Evolutionary conservation across 352 stramenopile genomes (phyloP), one percentile per base, ranked within the genome.

Genomic region (Phytophthora cryptogea): DNA sequence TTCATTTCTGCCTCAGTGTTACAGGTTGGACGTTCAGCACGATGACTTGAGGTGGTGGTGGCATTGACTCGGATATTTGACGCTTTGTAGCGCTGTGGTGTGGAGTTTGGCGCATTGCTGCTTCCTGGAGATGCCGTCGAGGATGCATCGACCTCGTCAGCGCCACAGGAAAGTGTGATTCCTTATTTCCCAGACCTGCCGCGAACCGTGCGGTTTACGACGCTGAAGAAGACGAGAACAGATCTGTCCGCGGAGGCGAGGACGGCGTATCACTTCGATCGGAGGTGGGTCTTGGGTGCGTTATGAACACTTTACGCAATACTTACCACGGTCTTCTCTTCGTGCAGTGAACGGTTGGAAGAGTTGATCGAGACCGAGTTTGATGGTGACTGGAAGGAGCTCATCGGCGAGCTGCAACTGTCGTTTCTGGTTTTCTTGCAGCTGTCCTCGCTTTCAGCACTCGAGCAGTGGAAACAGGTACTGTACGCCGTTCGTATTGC

Each of bases 381-480:
- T 58, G 44, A 45, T 9, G 67, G 63, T 0, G 59, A 74, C 39
- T 97, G 87, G 86, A 46, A 88, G 50, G 66, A 90, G 36, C 74
- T 98, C 28, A 39, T 98, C 11, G 95, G 89, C 26, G 94, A 98
- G 74, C 60, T 98, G 54, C 92, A 98, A 68, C 65, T 98, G n/a
- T 80, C 90, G 4, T 98, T 97, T 59, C 49, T 97, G 10, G 48
- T 98, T 4, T 98, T 98, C 72, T 60, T 98, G 32, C 83, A 97
- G 67, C 60, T 98, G n/a, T 94, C 93, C 40, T 98, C 94, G 36
- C 79, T 98, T 20, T 69, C 82, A 11, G 95, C 93, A 3, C 73
- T 98, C 35, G 81, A 97, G 68, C 90, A 98, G 67, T 98, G 95
- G 95, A 97, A 96, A 58, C 78, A 94, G 80, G 79, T 90, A 47